phyloP scores from a whole-genome alignment of 2,329 filamentous ascomycete genomes.

The Zymoseptoria crescenta region DNA sequence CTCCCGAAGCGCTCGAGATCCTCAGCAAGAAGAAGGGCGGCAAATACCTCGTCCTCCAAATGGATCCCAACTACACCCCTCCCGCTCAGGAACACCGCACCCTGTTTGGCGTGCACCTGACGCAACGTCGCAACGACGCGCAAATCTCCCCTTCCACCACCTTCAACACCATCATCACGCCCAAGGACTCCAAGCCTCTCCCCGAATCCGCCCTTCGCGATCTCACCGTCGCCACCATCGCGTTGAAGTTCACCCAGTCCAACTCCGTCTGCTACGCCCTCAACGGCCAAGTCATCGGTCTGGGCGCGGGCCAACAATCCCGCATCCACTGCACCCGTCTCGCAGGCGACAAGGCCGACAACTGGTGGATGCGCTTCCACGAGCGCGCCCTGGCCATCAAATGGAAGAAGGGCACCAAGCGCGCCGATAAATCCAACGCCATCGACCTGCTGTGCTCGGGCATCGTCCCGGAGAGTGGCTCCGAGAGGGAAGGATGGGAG shows the following conservation, averaged over 20 bases:
- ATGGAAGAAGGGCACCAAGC: slow-evolving; percentile 97
- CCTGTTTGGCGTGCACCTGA: slow-evolving; percentile 80
- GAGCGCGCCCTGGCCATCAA: slow-evolving; percentile 77
- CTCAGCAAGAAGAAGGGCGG: slow-evolving; percentile 97
- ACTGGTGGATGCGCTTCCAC: slow-evolving; percentile 99
- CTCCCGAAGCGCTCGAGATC: slow-evolving; percentile 77
- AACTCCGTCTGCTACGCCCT: slow-evolving; percentile 98
- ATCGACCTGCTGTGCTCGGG: slow-evolving; percentile 93
- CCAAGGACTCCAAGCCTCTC: slow-evolving; percentile 66
- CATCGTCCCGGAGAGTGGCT: slow-evolving; percentile 71
- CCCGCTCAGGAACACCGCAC: slow-evolving; percentile 66
- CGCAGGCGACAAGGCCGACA: slow-evolving; percentile 96
- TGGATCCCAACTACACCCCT: slow-evolving; percentile 83
- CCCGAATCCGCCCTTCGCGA: slow-evolving; percentile 79
- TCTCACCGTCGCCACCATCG: slow-evolving; percentile 89
- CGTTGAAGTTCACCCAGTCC: slow-evolving; percentile 96
- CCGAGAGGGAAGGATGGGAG: slow-evolving; percentile 82
- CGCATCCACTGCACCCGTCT: slow-evolving; percentile 97
- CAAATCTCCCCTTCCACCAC: slow-evolving; percentile 71
- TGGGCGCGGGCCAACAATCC: slow-evolving; percentile 93
- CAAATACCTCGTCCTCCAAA: slow-evolving; percentile 91
- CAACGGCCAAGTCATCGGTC: slow-evolving; percentile 86
- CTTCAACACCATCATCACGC: slow-evolving; percentile 78
- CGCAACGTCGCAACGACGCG: slow-evolving; percentile 88
- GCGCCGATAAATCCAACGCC: slow-evolving; percentile 94